Evolutionary conservation across 352 stramenopile species (phyloP).

Genomic region (Albugo laibachii): DNA sequence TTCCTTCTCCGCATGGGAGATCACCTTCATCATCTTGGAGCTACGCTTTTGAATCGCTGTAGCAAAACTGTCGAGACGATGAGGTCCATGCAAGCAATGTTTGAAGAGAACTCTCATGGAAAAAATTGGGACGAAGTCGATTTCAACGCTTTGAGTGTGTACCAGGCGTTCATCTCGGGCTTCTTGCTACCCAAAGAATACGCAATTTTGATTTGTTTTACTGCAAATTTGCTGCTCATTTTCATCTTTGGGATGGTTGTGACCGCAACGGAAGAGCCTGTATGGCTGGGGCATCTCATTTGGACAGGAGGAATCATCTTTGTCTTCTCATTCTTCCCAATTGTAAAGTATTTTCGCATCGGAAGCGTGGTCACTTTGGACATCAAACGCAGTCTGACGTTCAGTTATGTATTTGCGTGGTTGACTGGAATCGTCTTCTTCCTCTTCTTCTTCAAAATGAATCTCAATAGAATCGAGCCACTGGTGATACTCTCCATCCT

Average conservation of each 20-base stretch:
- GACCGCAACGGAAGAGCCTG: slow-evolving; percentile 34
- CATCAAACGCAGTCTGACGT: slow-evolving; percentile 10
- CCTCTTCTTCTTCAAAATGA: slow-evolving; percentile 22
- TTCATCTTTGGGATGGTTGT: slow-evolving; percentile 50
- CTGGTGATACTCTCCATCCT: slow-evolving; percentile 52
- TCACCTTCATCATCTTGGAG: no score
- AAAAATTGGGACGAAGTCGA: slow-evolving; percentile 13
- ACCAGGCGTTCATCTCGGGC: slow-evolving; percentile 40
- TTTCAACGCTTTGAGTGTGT: slow-evolving; percentile 52
- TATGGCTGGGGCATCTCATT: slow-evolving; percentile 50
- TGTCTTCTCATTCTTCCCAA: slow-evolving; percentile 48
- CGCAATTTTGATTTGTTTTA: slow-evolving; percentile 42
- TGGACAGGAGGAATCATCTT: slow-evolving; percentile 40
- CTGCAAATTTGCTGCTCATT: slow-evolving; percentile 21
- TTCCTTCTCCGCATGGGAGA: no score
- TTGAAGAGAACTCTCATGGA: no score
- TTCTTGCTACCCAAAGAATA: slow-evolving; percentile 63
- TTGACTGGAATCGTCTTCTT: slow-evolving; percentile 54
- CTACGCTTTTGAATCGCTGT: no score
- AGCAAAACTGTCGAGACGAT: no score
- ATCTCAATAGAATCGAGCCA: slow-evolving; percentile 54
- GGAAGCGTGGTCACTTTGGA: slow-evolving; percentile 23
- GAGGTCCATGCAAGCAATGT: no score
- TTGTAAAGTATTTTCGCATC: slow-evolving; percentile 66
- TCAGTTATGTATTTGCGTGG: slow-evolving; percentile 32